These are phyloP conservation scores for Corrigiola litoralis DNA, from an alignment of 179 eudicot species.

Conservation along the genomic window DNA sequence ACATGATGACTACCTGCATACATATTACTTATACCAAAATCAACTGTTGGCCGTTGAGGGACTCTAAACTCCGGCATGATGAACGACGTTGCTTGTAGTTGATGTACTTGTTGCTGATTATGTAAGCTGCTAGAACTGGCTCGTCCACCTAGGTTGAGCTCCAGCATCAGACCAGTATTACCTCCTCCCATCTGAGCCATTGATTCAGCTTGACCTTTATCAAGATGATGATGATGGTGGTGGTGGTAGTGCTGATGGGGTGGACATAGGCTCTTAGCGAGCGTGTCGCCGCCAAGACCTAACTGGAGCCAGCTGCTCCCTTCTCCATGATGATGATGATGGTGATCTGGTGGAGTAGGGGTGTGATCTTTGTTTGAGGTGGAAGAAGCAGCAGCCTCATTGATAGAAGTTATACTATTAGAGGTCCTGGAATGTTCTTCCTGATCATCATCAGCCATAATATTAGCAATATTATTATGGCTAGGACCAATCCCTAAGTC, in stretches of 20 bases:
- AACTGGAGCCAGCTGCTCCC: constrained; percentile 26
- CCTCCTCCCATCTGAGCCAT: neutral
- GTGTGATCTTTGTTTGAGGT: neutral
- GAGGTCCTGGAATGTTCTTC: constrained; percentile 1
- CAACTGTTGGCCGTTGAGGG: too few relatives aligned
- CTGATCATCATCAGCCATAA: neutral
- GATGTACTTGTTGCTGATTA: too few relatives aligned
- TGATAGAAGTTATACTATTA: neutral
- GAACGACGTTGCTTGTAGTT: too few relatives aligned
- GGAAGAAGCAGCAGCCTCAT: neutral
- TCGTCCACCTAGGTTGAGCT: constrained; percentile 22
- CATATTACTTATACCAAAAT: too few relatives aligned
- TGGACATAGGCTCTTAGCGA: neutral
- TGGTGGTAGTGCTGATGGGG: neutral
- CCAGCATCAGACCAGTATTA: constrained; percentile 11
- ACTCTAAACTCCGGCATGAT: too few relatives aligned
- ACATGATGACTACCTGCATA: too few relatives aligned
- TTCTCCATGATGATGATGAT: neutral
- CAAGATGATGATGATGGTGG: neutral
- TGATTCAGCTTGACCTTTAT: neutral
- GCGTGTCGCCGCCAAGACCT: constrained; percentile 9
- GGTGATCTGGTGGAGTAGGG: neutral
- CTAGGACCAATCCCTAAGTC: neutral
- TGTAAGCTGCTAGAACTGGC: too few relatives aligned
- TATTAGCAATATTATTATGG: neutral